Evolutionary conservation across 805 yeast genomes (phyloP).

Genomic region (Cyberlindnera sargentensis): DNA sequence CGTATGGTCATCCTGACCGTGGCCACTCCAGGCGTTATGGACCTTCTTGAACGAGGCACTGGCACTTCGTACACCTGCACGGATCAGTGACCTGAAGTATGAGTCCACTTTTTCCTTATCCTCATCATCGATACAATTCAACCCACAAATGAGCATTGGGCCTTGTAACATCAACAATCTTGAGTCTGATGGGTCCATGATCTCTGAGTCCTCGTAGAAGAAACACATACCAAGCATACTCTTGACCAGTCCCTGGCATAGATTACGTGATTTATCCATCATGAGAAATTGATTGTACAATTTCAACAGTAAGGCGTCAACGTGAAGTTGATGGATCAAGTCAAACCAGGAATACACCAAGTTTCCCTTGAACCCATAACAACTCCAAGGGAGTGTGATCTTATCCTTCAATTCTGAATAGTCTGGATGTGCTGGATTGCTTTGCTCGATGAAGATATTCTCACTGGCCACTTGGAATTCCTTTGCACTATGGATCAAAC

Average conservation of each 20-base stretch:
- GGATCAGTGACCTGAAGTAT: constrained; percentile 13
- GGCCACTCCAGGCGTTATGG: constrained; percentile 16
- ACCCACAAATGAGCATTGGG: constrained; percentile 17
- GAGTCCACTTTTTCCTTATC: constrained; percentile 8
- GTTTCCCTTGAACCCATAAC: constrained; percentile 16
- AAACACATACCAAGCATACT: constrained; percentile 16
- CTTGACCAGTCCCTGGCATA: constrained; percentile 14
- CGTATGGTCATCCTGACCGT: constrained; percentile 9
- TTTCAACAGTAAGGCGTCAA: constrained; percentile 29
- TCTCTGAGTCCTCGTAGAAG: constrained; percentile 8
- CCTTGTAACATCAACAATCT: constrained; percentile 21
- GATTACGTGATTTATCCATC: constrained; percentile 23
- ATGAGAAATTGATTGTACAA: constrained; percentile 26
- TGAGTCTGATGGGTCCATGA: constrained; percentile 11
- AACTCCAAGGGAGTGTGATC: constrained; percentile 12
- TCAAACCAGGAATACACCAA: constrained; percentile 23
- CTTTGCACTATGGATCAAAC: constrained; percentile 23
- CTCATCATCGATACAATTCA: constrained; percentile 9
- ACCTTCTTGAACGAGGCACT: constrained; percentile 12
- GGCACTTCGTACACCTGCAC: constrained; percentile 18
- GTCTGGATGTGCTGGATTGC: constrained; percentile 18
- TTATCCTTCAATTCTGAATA: constrained; percentile 3
- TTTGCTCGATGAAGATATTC: constrained; percentile 8
- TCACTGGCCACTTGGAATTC: constrained; percentile 19
- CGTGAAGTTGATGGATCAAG: constrained; percentile 27